A percentile compares a stretch with the other conserved stretches of the same genome.
Conservation (phyloP, 495 filamentous ascomycete genomes). For the Daldinia caldariorum region DNA sequence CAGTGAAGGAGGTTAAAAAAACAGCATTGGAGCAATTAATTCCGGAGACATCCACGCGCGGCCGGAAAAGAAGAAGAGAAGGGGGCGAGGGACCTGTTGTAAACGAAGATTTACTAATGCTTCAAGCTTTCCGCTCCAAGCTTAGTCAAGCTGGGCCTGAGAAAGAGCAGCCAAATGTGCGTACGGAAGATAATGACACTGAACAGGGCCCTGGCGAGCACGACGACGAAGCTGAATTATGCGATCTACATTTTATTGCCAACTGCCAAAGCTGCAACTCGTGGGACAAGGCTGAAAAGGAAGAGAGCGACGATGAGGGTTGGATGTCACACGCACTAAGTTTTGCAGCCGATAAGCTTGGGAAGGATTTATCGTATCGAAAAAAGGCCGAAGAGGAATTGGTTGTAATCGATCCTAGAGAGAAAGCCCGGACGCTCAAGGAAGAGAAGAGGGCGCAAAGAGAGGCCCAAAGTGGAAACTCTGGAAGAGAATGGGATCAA, state of each 20-base stretch:
- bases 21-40: slow-evolving; percentile 75
- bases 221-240: slow-evolving; percentile 76
- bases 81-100: slow-evolving; percentile 52
- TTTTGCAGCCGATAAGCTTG: slow-evolving; percentile 88
- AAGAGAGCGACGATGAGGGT: slow-evolving; percentile 70
- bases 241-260: slow-evolving; percentile 91
- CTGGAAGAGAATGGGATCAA: slow-evolving; percentile 66
- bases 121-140: slow-evolving; percentile 81
- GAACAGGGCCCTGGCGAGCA: slow-evolving; percentile 51
- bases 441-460: slow-evolving; percentile 67
- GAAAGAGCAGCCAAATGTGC: slow-evolving; percentile 52
- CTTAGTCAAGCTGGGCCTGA: slow-evolving; percentile 69
- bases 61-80: slow-evolving; percentile 78
- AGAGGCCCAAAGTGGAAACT: slow-evolving; percentile 58
- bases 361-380: slow-evolving; percentile 92
- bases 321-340: slow-evolving; percentile 78
- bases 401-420: slow-evolving; percentile 92
- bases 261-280: slow-evolving; percentile 89
- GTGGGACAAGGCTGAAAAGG: slow-evolving; percentile 72
- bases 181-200: slow-evolving; percentile 45
- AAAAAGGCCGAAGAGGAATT: slow-evolving; percentile 87
- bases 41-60: slow-evolving; percentile 79
- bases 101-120: slow-evolving; percentile 68
- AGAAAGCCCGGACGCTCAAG: slow-evolving; percentile 78
- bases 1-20: slow-evolving; percentile 70